Evolutionary conservation across 2,329 filamentous ascomycete species (phyloP).

Genomic region (Stagonosporopsis rhizophila): DNA sequence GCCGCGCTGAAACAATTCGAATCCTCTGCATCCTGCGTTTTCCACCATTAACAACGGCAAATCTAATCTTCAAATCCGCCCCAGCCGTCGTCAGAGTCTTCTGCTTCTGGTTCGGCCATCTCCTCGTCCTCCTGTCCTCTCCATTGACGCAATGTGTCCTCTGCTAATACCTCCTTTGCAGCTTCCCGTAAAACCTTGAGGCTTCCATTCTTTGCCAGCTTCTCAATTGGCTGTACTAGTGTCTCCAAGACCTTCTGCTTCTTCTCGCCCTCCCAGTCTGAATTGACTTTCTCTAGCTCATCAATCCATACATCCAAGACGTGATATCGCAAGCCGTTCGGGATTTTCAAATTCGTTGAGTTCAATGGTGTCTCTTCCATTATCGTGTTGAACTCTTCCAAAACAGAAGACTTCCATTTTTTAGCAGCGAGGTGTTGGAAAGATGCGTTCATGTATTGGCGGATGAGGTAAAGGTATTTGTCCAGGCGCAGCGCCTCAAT

Average conservation of each 20-base stretch:
- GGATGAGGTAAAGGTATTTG: slow-evolving; percentile 87
- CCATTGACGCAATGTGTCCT: slow-evolving; percentile 76
- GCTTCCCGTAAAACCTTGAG: slow-evolving; percentile 76
- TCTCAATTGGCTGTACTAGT: slow-evolving; percentile 64
- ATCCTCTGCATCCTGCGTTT: not conserved
- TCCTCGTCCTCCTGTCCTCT: slow-evolving; percentile 49
- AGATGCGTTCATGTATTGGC: slow-evolving; percentile 77
- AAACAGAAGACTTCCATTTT: slow-evolving; percentile 49
- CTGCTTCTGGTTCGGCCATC: slow-evolving; percentile 47
- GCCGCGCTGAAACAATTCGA: slow-evolving; percentile 37
- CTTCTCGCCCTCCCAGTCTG: slow-evolving; percentile 50
- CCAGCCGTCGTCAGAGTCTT: slow-evolving; percentile 68
- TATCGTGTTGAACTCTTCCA: slow-evolving; percentile 57
- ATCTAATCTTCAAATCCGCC: slow-evolving; percentile 72
- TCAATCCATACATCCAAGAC: slow-evolving; percentile 91
- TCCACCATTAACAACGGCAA: not conserved
- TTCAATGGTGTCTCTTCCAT: slow-evolving; percentile 57
- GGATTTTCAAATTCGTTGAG: slow-evolving; percentile 64
- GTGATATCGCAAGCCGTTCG: slow-evolving; percentile 86
- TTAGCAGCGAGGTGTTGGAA: slow-evolving; percentile 60
- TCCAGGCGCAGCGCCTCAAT: slow-evolving; percentile 71
- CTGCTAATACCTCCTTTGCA: slow-evolving; percentile 73
- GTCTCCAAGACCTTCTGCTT: slow-evolving; percentile 51
- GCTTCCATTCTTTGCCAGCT: slow-evolving; percentile 63
- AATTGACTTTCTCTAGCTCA: slow-evolving; percentile 76